Evolutionary conservation across 176 grass and related monocot species (phyloP), one percentile per base, ranked within the genome.

Genomic region (Zizania latifolia): DNA sequence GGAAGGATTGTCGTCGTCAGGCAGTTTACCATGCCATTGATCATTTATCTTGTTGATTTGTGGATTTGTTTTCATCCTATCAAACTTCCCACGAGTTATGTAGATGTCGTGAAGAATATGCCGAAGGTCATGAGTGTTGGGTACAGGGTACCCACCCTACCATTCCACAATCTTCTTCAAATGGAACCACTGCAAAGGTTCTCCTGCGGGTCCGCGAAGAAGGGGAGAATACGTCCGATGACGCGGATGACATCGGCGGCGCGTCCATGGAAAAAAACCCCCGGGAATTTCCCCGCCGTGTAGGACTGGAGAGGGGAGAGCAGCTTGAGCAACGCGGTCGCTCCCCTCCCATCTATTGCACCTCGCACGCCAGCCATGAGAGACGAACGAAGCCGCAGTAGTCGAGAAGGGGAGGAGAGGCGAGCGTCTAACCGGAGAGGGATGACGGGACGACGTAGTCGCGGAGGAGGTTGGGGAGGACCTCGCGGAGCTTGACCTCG

Each of bases 21-120:
- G 69, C 28, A 87, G 86, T 79, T 94, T 98, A 5, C 86, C 86
- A 70, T 88, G 78, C 51, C 19, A 78, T 65, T 73, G 68, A 12
- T 94, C 95, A 66, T 98, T 92, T 65, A 93, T 82, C 72, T 71
- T 92, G 86, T 94, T 98, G 68, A 98, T 98, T 34, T 84, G 64
- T 11, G 89, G 69, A 86, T 92, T 90, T 76, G 94, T 94, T 74
- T 83, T 92, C 86, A 70, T 71, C 58, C 69, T 82, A 40, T 98
- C 86, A 15, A 90, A 98, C 35, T 98, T 98, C 23, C 89, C 95
- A 67, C 79, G 73, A 5, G 89, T 88, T 58, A 90, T 82, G 77
- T 94, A 98, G 78, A 98, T 94, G 65, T 98, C 95, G 79, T 98
- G 95, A 84, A 98, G 83, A 83, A 98, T 98, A 70, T 92, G 91